phyloP scores from a whole-genome alignment of 1,284 basidiomycete genomes.

The Austroboletus niveus region DNA sequence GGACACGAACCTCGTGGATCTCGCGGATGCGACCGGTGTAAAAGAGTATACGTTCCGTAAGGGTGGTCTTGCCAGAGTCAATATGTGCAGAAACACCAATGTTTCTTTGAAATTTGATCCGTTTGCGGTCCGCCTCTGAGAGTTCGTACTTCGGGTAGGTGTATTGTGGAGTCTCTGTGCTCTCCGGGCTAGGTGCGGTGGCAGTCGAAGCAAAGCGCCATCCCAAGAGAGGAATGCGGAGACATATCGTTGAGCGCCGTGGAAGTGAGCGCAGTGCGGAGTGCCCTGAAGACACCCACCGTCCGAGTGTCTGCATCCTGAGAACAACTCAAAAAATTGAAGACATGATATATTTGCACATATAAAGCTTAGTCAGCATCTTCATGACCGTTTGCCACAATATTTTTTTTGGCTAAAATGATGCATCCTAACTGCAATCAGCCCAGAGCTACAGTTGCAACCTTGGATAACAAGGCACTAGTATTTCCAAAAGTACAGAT shows the following conservation, averaged over 20 bases:
- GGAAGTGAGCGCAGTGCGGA: conserved; percentile 12
- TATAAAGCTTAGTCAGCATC: background rate
- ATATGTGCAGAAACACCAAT: conserved; percentile 91
- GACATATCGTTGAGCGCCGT: background rate
- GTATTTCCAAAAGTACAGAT: background rate
- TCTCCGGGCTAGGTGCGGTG: conserved; percentile 8
- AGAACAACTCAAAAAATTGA: background rate
- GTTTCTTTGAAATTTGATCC: conserved; percentile 70
- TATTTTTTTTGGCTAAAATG: no score
- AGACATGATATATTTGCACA: no score
- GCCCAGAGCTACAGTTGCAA: no score
- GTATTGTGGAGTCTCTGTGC: conserved; percentile 10
- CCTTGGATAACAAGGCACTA: no score
- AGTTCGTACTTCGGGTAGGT: conserved; percentile 43
- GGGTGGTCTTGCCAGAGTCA: conserved; percentile 97
- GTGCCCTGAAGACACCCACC: conserved; percentile 26
- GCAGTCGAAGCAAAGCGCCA: conserved; percentile 32
- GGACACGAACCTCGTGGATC: conserved; percentile 86
- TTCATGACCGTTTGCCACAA: no score
- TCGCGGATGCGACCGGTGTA: conserved; percentile 96
- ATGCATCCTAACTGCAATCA: no score
- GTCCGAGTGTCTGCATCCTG: conserved; percentile 27
- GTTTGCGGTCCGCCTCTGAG: conserved; percentile 54
- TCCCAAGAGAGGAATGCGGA: background rate
- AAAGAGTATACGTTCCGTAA: conserved; percentile 96